Evolutionary conservation across 2,329 filamentous ascomycete genomes (phyloP), one percentile per base, ranked within the genome.

Genomic region (Aureobasidium namibiae): DNA sequence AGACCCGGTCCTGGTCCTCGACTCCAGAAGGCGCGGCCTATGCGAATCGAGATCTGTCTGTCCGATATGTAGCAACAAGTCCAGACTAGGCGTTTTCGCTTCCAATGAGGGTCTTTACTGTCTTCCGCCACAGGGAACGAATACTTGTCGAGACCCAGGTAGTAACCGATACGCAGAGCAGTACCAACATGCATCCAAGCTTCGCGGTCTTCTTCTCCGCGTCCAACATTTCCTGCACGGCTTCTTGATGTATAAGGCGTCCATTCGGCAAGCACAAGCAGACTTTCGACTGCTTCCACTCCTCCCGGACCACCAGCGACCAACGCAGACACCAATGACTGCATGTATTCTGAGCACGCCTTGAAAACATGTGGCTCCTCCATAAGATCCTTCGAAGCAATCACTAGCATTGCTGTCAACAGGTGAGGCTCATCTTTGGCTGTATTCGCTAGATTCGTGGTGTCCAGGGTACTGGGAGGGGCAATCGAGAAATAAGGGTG

Each of bases 101-200:
- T 80, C 66, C 84, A 82, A 21, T 80, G 76, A 29, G 80, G 78
- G 9, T 83, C 79, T 59, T 83, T 82, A n/a, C 78, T 78, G 11
- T 81, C 79, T 44, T 80, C 76, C 38, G 84, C 81, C 33, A 82
- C 80, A 44, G 82, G 78, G 64, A 89, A 85, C 0, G 84, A 84
- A 21, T 86, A 88, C 61, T 84, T 79, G 67, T 90, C 87, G 18
- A 90, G 75, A 1, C 83, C 83, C 16, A 89, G 80, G 53, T 87
- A 87, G 67, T 89, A 89, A 0, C 82, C 86, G 2, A 88, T 81
- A 7, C 87, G 80, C 7, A 90, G 73, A 3, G 87, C 87, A 21
- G 86, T 79, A 1, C 87, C 87, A 6, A 89, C 85, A 65, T 89
- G 84, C 86, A 89, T 89, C 87, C 87, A 90, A 0, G 86, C 85